These are phyloP conservation scores for Suhomyces bribrorum DNA, from an alignment of 1,139 yeast species.

Conservation along the genomic window DNA sequence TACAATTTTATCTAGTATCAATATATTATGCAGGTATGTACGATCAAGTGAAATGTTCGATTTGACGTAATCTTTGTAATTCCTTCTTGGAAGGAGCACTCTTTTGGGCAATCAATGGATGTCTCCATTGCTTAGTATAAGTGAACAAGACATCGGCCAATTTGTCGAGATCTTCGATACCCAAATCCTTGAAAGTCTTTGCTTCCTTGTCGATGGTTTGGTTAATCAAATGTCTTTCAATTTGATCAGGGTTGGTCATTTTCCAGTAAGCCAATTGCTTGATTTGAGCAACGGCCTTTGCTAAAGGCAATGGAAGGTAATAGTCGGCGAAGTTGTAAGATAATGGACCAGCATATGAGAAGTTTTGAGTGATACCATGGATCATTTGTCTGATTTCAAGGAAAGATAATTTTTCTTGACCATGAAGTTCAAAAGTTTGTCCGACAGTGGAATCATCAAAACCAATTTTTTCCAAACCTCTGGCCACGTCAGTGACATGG, in stretches of 20 bases:
- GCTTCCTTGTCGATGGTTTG: constrained; percentile 66
- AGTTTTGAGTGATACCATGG: constrained; percentile 62
- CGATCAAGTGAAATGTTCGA: constrained; percentile 43
- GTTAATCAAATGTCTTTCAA: constrained; percentile 72
- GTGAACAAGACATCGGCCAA: constrained; percentile 70
- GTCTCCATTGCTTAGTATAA: constrained; percentile 58
- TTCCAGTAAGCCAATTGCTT: constrained; percentile 68
- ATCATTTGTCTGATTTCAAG: constrained; percentile 71
- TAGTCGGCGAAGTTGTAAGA: constrained; percentile 55
- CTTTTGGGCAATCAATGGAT: constrained; percentile 51
- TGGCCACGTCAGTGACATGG: constrained; percentile 78
- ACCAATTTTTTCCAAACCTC: constrained; percentile 76
- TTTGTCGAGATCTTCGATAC: constrained; percentile 62
- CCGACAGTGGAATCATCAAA: constrained; percentile 82
- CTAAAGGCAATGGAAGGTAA: constrained; percentile 44
- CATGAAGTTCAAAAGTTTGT: constrained; percentile 72
- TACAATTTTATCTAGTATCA: not conserved
- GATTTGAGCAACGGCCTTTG: constrained; percentile 44
- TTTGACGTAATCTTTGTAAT: constrained; percentile 45
- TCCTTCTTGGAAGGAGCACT: constrained; percentile 48
- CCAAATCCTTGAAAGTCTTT: constrained; percentile 69
- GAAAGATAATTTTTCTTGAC: constrained; percentile 67
- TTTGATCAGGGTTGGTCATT: constrained; percentile 70
- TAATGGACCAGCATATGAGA: constrained; percentile 56
- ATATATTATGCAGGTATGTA: constrained; percentile 15